Conservation (phyloP, 768 basidiomycete species). For the Russula emetica region DNA sequence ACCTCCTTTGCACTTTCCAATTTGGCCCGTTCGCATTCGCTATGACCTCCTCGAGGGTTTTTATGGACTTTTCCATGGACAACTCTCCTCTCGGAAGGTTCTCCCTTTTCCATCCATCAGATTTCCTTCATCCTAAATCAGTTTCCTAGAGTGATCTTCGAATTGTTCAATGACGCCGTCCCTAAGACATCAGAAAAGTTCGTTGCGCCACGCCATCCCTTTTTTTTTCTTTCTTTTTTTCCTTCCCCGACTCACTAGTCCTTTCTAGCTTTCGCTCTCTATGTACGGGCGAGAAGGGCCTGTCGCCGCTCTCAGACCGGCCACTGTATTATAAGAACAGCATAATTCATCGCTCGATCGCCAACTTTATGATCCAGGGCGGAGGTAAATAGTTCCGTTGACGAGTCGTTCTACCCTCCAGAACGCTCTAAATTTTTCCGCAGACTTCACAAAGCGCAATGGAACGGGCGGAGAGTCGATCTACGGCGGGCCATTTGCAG, state of each 20-base stretch:
- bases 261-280: constrained; percentile 72
- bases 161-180: constrained; percentile 66
- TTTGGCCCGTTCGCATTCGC: not conserved
- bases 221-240: not conserved
- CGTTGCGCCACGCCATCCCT: constrained; percentile 23
- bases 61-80: constrained; percentile 61
- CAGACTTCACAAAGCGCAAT: constrained; percentile 75
- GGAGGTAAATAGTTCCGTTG: constrained; percentile 49
- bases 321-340: constrained; percentile 81
- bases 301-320: constrained; percentile 56
- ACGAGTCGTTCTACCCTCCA: not conserved
- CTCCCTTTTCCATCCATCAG: constrained; percentile 17
- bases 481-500: constrained; percentile 68
- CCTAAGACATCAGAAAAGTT: constrained; percentile 84
- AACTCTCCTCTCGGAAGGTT: constrained; percentile 53
- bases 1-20: not conserved
- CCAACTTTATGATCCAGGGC: constrained; percentile 76
- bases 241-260: constrained; percentile 10
- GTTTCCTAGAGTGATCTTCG: constrained; percentile 57
- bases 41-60: constrained; percentile 59
- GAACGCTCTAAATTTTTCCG: not conserved
- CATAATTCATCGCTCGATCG: constrained; percentile 74
- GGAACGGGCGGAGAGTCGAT: constrained; percentile 81
- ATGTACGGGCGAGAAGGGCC: constrained; percentile 81
- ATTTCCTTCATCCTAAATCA: constrained; percentile 16